Evolutionary conservation across 768 basidiomycete genomes (phyloP).

Genomic region (Suillus fuscotomentosus): DNA sequence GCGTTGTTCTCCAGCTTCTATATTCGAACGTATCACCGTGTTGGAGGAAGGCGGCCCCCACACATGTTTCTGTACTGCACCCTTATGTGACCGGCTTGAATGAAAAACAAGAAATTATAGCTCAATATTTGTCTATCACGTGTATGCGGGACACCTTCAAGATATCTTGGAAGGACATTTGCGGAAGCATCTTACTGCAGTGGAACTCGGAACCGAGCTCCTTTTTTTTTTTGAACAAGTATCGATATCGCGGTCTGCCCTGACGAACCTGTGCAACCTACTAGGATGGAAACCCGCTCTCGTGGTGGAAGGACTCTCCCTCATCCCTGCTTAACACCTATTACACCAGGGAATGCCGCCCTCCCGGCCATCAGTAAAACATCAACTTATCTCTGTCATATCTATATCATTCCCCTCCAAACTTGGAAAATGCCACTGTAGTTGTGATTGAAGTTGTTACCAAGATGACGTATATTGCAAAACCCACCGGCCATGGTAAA

Average conservation of each 20-base stretch:
- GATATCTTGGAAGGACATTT: background rate
- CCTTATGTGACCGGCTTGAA: background rate
- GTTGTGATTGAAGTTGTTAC: no score
- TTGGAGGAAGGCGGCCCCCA: background rate
- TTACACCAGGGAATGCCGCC: conserved; percentile 20
- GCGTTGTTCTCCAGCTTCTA: no score
- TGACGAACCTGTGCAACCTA: conserved; percentile 16
- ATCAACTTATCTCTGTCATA: no score
- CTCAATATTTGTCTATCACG: background rate
- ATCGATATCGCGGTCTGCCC: background rate
- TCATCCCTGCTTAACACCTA: conserved; percentile 23
- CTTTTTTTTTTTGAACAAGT: conserved; percentile 28
- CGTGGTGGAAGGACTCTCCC: conserved; percentile 18
- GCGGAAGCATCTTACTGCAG: background rate
- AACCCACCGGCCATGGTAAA: no score
- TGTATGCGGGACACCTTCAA: conserved; percentile 7
- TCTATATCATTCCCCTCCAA: no score
- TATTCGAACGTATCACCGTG: background rate
- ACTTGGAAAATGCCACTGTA: no score
- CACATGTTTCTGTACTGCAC: background rate
- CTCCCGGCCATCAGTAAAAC: background rate
- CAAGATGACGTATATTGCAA: no score
- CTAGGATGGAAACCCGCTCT: conserved; percentile 22
- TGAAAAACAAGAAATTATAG: no score
- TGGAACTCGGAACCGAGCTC: conserved; percentile 37